phyloP scores from a whole-genome alignment of 1,284 basidiomycete species.

The Tilletia horrida region DNA sequence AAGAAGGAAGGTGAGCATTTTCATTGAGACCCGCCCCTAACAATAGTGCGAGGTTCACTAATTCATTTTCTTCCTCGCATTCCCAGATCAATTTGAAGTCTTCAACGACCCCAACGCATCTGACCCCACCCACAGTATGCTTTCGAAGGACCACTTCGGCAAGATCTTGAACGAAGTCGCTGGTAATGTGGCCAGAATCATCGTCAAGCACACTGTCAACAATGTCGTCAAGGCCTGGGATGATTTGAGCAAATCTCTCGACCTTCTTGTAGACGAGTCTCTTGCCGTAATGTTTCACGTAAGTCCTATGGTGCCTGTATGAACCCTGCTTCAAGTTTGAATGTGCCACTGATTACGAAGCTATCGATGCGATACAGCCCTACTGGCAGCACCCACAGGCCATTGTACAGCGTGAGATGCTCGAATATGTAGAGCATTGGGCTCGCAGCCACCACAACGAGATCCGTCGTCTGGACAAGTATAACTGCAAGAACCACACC shows the following conservation, averaged over 20 bases:
- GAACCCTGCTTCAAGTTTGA: neutral
- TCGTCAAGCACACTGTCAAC: constrained; percentile 64
- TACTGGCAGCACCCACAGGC: constrained; percentile 39
- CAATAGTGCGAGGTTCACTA: too few species aligned
- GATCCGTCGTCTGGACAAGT: constrained; percentile 35
- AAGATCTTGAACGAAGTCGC: constrained; percentile 55
- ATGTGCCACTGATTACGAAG: neutral
- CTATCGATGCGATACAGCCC: constrained; percentile 19
- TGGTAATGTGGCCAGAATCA: constrained; percentile 55
- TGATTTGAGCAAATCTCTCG: constrained; percentile 30
- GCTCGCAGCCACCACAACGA: constrained; percentile 35
- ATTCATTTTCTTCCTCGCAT: constrained; percentile 20
- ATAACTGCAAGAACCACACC: constrained; percentile 40
- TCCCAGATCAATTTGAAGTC: constrained; percentile 55
- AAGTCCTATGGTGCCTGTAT: neutral
- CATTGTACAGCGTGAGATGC: constrained; percentile 45
- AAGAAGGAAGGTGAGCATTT: constrained; percentile 34
- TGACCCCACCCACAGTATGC: constrained; percentile 52
- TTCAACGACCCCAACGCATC: constrained; percentile 49
- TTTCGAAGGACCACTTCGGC: constrained; percentile 55
- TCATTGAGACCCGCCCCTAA: neutral
- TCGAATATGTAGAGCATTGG: constrained; percentile 45
- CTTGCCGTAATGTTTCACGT: constrained; percentile 45
- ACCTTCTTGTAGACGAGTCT: constrained; percentile 41
- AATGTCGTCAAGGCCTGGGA: constrained; percentile 77